Evolutionary conservation across 352 stramenopile genomes (phyloP).

Genomic region (Phytophthora fragariae): DNA sequence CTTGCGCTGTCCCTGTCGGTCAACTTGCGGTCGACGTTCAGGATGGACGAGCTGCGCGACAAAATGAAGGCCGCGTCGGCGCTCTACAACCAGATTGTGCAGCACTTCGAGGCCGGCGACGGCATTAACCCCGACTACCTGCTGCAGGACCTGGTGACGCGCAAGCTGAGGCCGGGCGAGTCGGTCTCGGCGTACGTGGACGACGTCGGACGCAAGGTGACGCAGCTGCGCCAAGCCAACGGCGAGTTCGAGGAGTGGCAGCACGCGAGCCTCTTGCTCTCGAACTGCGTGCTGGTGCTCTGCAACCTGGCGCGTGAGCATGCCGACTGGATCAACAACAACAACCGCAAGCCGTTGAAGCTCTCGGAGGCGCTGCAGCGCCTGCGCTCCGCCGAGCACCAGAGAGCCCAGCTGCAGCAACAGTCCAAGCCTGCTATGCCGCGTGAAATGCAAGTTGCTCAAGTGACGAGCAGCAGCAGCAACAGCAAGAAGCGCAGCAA

Average conservation of each 20-base stretch:
- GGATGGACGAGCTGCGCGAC: conserved; percentile 12
- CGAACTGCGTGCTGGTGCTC: conserved; percentile 7
- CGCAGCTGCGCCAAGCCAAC: conserved; percentile 2
- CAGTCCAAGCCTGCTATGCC: conserved; percentile 1
- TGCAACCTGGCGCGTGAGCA: conserved; percentile 4
- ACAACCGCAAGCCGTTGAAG: conserved; percentile 3
- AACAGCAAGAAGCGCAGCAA: too few species aligned
- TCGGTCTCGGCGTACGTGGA: background rate
- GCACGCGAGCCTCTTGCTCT: conserved; percentile 9
- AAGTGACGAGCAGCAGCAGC: background rate
- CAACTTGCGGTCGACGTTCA: conserved; percentile 8
- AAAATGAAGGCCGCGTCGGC: conserved; percentile 6
- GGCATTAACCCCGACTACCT: conserved; percentile 12
- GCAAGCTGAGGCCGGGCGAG: conserved; percentile 2
- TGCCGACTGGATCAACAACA: conserved; percentile 4
- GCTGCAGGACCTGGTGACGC: conserved; percentile 3
- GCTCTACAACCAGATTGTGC: background rate
- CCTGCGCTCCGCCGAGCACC: conserved; percentile 3
- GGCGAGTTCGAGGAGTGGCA: conserved; percentile 13
- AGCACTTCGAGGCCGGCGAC: conserved; percentile 9
- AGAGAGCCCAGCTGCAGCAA: background rate
- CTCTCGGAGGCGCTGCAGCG: conserved; percentile 7
- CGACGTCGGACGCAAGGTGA: conserved; percentile 5
- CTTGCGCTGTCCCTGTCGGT: conserved; percentile 11
- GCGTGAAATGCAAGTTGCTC: background rate